phyloP scores from a whole-genome alignment of 2,329 filamentous ascomycete genomes.

The Sporothrix phasma region DNA sequence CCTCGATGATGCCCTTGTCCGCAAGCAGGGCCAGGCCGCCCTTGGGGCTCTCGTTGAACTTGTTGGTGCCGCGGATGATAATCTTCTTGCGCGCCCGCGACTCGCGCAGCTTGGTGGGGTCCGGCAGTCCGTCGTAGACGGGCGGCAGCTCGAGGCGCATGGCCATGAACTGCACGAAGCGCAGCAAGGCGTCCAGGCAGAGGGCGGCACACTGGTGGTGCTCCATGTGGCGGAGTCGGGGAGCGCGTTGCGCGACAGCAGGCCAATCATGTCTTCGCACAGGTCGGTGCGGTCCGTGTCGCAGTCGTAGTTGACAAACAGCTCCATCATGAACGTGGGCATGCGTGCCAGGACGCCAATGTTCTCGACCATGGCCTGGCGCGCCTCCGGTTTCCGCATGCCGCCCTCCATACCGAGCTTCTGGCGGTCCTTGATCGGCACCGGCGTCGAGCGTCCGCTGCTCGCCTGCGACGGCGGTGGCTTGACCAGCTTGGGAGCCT shows the following conservation, averaged over 20 bases:
- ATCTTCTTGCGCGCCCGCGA: conserved; percentile 73
- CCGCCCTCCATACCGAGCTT: conserved; percentile 89
- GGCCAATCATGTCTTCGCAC: conserved; percentile 89
- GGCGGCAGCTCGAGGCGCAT: conserved; percentile 71
- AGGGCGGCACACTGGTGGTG: conserved; percentile 95
- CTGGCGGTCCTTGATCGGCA: conserved; percentile 84
- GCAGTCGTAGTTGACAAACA: conserved; percentile 98
- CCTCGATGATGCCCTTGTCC: conserved; percentile 73
- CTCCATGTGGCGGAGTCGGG: conserved; percentile 98
- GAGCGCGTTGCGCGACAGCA: conserved; percentile 86
- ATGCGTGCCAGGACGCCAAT: conserved; percentile 86
- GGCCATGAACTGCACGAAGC: conserved; percentile 85
- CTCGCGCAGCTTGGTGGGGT: conserved; percentile 53
- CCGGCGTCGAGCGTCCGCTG: conserved; percentile 81
- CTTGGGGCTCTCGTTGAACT: conserved; percentile 94
- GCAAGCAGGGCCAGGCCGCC: conserved; percentile 77
- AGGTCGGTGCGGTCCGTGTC: conserved; percentile 84
- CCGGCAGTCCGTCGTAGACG: conserved; percentile 53
- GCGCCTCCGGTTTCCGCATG: conserved; percentile 81
- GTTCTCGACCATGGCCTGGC: conserved; percentile 97
- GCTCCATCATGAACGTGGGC: conserved; percentile 85
- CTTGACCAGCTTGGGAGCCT: conserved; percentile 79
- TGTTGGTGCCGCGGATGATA: conserved; percentile 76
- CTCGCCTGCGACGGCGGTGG: conserved; percentile 58
- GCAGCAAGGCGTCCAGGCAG: conserved; percentile 82